phyloP scores from a whole-genome alignment of 2,329 filamentous ascomycete species.

The Arthrinium phaeospermum region DNA sequence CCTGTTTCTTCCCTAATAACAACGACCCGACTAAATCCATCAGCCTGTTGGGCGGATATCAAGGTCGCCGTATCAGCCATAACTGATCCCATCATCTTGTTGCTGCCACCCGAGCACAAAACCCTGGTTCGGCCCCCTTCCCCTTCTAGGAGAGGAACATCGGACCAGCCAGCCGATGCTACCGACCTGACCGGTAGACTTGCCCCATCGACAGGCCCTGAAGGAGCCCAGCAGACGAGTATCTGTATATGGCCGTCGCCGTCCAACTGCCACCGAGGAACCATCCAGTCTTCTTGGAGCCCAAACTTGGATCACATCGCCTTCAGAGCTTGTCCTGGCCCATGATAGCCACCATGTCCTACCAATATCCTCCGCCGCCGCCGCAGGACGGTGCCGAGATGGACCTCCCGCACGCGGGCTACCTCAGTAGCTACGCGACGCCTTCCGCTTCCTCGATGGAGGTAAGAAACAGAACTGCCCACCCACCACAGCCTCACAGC shows the following conservation, averaged over 20 bases:
- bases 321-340: constrained; percentile 35
- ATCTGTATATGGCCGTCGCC: constrained; percentile 44
- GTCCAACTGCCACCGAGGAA: constrained; percentile 38
- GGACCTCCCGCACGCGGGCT: constrained; percentile 47
- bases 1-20: constrained; percentile 20
- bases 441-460: constrained; percentile 36
- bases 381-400: constrained; percentile 48
- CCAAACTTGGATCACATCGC: constrained; percentile 34
- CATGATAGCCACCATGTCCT: constrained; percentile 54
- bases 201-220: constrained; percentile 9
- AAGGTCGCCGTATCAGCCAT: constrained; percentile 1
- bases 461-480: constrained; percentile 38
- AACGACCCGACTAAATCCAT: background rate
- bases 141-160: background rate
- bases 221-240: background rate
- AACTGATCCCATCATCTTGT: background rate
- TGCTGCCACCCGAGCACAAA: background rate
- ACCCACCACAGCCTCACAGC: constrained; percentile 33
- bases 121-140: background rate
- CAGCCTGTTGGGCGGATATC: constrained; percentile 17
- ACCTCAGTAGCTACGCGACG: constrained; percentile 38
- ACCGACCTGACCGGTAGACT: background rate
- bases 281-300: constrained; percentile 40
- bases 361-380: constrained; percentile 54
- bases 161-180: constrained; percentile 4